Evolutionary conservation across 768 basidiomycete genomes (phyloP), one percentile per base, ranked within the genome.

Genomic region (Mycena chlorophos): DNA sequence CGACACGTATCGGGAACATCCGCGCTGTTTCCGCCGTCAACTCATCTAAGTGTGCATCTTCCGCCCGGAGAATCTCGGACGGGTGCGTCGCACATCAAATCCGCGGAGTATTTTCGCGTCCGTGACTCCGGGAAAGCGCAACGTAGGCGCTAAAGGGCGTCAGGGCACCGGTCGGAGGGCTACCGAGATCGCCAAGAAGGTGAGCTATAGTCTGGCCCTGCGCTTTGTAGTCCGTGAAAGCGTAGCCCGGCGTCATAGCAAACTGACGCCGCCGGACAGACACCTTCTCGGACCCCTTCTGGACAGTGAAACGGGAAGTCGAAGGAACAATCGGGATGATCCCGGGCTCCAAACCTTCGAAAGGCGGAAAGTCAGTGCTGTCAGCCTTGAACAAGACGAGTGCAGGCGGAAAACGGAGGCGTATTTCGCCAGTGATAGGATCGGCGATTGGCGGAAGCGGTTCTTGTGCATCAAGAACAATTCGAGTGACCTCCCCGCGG

Each of bases 161-260:
- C 3, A 77, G 60, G 0, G 42, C 49, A 13, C 68, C 69, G 0
- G 61, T 54, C 1, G 73, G 75, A 12, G 71, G 75, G 42, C 55
- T 60, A 4, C 66, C 66, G 4, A 78, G 69, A 56, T 79, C 75
- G 2, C 78, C 69, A 1, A 79, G 49, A 0, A 73, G 69, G n/a
- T 61, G 40, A 0, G 57, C 45, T 0, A 79, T 65, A 0, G 76
- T 79, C 55, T 79, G 76, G 0, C 76, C 78, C 57, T 80, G 77
- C 2, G 71, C 61, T 30, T 67, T 46, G 52, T 76, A 78, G 56
- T 77, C 75, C 0, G 74, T 78, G 61, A 79, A 78, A 3, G n/a
- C n/a, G n/a, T n/a, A n/a, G n/a, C n/a, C n/a, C n/a, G n/a, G n/a
- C n/a, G n/a, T n/a, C n/a, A 76, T 56, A 1, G 73, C 66, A 34